Conservation (phyloP, 768 basidiomycete genomes). For the Boletus eberwhitei region DNA sequence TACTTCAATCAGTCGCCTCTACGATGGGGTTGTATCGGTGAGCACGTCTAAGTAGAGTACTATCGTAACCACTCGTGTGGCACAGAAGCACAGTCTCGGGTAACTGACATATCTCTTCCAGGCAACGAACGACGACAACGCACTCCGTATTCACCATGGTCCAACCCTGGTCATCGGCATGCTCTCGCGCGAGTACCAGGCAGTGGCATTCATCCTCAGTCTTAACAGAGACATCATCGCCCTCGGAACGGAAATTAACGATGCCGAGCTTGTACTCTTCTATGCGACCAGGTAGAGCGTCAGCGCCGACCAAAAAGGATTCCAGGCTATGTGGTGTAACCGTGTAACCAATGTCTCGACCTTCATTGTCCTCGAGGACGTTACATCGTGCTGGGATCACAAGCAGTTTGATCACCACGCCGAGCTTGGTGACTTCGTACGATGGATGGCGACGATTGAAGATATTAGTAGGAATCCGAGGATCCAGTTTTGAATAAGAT, state of each 20-base stretch:
- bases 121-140: slow-evolving; percentile 9
- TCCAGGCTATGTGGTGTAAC: slow-evolving; percentile 4
- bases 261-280: slow-evolving; percentile 10
- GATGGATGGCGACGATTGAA: slow-evolving; percentile 7
- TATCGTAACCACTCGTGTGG: slow-evolving; percentile 3
- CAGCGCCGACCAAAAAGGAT: slow-evolving; percentile 6
- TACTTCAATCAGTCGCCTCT: background rate
- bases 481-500: slow-evolving; percentile 9
- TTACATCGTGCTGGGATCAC: slow-evolving; percentile 6
- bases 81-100: slow-evolving; percentile 6
- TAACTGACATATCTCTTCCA: background rate
- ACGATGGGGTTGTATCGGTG: slow-evolving; percentile 3
- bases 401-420: slow-evolving; percentile 9
- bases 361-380: slow-evolving; percentile 6
- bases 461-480: background rate
- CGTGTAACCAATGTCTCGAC: slow-evolving; percentile 11
- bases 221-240: background rate
- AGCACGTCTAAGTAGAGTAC: background rate
- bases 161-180: slow-evolving; percentile 11
- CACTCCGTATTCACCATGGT: slow-evolving; percentile 16
- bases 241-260: slow-evolving; percentile 3
- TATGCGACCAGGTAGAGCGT: background rate
- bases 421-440: slow-evolving; percentile 13
- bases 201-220: slow-evolving; percentile 9
- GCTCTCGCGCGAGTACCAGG: slow-evolving; percentile 4